Evolutionary conservation across 2,329 filamentous ascomycete species (phyloP).

Genomic region (Clonostachys solani): DNA sequence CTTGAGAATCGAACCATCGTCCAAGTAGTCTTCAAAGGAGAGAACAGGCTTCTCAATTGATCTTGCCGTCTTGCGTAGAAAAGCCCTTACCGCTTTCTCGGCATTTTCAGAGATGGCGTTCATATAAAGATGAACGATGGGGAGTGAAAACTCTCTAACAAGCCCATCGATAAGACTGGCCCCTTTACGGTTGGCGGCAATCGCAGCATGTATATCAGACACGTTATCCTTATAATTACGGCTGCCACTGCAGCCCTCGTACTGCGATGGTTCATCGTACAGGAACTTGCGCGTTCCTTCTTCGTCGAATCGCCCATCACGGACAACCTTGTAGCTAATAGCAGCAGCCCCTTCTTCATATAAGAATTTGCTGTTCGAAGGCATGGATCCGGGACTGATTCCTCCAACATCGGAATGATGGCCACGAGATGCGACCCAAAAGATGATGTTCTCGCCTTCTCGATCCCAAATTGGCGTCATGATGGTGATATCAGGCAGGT

Average conservation of each 20-base stretch:
- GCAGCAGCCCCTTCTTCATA: conserved; percentile 63
- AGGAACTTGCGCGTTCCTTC: conserved; percentile 62
- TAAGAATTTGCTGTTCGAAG: conserved; percentile 64
- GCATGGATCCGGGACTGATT: conserved; percentile 75
- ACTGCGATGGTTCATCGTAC: conserved; percentile 70
- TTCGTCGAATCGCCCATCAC: conserved; percentile 75
- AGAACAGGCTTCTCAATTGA: conserved; percentile 33
- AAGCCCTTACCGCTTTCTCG: conserved; percentile 21
- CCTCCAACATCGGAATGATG: conserved; percentile 57
- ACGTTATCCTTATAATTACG: conserved; percentile 78
- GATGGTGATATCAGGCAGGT: conserved; percentile 31
- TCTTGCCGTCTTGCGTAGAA: conserved; percentile 15
- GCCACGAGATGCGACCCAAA: conserved; percentile 18
- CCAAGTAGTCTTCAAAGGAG: conserved; percentile 22
- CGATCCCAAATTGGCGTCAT: conserved; percentile 25
- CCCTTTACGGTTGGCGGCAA: conserved; percentile 82
- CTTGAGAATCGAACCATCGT: conserved; percentile 27
- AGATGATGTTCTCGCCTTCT: conserved; percentile 21
- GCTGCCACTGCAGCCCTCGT: conserved; percentile 73
- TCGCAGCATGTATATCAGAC: conserved; percentile 81
- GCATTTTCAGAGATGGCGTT: conserved; percentile 32
- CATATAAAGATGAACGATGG: conserved; percentile 62
- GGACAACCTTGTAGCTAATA: conserved; percentile 67
- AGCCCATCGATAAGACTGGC: conserved; percentile 70
- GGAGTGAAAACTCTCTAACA: conserved; percentile 68